Evolutionary conservation across 2,329 filamentous ascomycete genomes (phyloP).

Genomic region (Coniochaeta sp.): DNA sequence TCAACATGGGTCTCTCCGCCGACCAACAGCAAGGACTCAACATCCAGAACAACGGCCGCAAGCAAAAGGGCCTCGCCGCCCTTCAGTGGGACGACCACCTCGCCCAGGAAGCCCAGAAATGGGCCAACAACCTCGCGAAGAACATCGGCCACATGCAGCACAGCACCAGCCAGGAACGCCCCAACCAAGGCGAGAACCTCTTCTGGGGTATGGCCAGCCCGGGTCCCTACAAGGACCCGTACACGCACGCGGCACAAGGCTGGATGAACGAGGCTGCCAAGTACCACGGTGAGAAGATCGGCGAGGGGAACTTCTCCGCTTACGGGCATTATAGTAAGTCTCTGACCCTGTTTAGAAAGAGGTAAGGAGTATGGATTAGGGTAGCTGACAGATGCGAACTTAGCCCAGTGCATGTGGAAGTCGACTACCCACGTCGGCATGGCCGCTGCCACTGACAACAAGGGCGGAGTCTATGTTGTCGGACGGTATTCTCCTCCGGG

Average conservation of each 20-base stretch:
- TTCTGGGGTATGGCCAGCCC: background rate
- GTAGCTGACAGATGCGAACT: background rate
- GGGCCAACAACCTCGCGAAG: slow-evolving; percentile 1
- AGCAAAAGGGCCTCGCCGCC: background rate
- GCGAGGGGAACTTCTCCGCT: background rate
- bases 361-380: background rate
- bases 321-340: slow-evolving; percentile 4
- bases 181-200: slow-evolving; percentile 5
- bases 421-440: background rate
- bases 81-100: slow-evolving; percentile 2
- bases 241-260: background rate
- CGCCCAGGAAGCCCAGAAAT: slow-evolving; percentile 3
- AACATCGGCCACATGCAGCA: slow-evolving; percentile 2
- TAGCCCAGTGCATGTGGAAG: slow-evolving; percentile 5
- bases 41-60: slow-evolving; percentile 4
- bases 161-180: background rate
- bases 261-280: slow-evolving; percentile 5
- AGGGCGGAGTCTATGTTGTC: background rate
- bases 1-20: background rate
- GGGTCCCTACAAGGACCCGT: slow-evolving; percentile 2
- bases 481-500: background rate
- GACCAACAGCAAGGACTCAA: slow-evolving; percentile 3
- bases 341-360: background rate
- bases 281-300: slow-evolving; percentile 4
- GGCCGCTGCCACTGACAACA: background rate